A percentile compares a stretch with the other conserved stretches of the same genome.
phyloP scores from a whole-genome alignment of 257 asterid species.

The Jasminum sambac region DNA sequence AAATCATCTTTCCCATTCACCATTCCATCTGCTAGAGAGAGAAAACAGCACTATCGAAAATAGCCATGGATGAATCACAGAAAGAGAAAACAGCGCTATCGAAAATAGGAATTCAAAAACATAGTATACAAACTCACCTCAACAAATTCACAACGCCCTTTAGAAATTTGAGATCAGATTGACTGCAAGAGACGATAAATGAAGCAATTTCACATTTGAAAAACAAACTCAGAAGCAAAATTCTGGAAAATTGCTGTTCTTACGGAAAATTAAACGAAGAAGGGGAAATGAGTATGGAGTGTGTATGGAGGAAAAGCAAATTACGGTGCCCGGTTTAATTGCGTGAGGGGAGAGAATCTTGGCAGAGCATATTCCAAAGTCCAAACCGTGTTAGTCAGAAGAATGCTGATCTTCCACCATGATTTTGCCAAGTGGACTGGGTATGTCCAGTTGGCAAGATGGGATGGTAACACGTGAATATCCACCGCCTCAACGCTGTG shows the following conservation, averaged over 20 bases:
- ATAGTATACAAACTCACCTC: not conserved
- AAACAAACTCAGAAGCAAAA: not conserved
- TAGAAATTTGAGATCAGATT: not conserved
- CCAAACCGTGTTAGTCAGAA: too few relatives aligned
- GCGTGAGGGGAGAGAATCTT: not conserved
- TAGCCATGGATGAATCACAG: not conserved
- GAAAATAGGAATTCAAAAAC: not conserved
- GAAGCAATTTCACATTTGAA: not conserved
- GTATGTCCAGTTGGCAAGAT: not conserved
- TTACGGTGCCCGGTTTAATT: conserved; percentile 19
- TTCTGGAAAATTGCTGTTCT: not conserved
- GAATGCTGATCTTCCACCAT: not conserved
- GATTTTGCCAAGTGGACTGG: not conserved
- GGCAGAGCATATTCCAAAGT: not conserved
- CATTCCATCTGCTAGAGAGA: too few relatives aligned
- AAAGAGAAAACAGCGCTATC: not conserved
- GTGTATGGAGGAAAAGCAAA: conserved; percentile 9
- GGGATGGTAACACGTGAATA: not conserved
- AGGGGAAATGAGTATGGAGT: not conserved
- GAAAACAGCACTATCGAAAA: too few relatives aligned
- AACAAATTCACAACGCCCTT: not conserved
- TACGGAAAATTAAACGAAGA: not conserved
- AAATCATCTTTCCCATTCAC: too few relatives aligned
- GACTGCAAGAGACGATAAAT: not conserved
- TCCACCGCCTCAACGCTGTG: not conserved